A percentile compares a stretch with the other conserved stretches of the same genome.
Conservation (phyloP, 805 yeast genomes). For the Candida broadrunensis region DNA sequence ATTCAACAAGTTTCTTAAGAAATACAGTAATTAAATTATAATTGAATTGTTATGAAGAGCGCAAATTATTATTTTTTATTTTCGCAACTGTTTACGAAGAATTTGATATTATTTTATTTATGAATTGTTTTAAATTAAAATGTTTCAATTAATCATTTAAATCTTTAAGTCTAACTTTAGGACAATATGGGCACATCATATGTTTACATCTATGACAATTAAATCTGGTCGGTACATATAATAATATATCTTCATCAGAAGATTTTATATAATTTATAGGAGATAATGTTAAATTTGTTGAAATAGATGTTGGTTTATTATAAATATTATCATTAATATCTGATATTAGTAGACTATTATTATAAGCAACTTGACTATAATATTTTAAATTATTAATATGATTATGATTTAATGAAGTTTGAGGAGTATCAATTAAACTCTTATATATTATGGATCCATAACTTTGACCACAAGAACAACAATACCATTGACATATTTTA, state of each 20-base stretch:
- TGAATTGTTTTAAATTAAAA: too few relatives aligned
- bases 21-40: too few relatives aligned
- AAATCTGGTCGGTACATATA: constrained; percentile 30
- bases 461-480: constrained; percentile 39
- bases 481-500: constrained; percentile 40
- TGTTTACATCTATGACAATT: constrained; percentile 37
- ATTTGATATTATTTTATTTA: too few relatives aligned
- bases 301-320: too few relatives aligned
- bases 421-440: constrained; percentile 1
- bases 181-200: constrained; percentile 44
- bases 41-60: too few relatives aligned
- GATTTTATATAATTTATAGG: too few relatives aligned
- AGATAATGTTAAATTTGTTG: too few relatives aligned
- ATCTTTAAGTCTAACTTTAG: constrained; percentile 31
- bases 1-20: too few relatives aligned
- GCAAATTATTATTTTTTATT: too few relatives aligned
- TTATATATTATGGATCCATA: constrained; percentile 30
- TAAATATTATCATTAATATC: too few relatives aligned
- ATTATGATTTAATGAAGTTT: neutral
- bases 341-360: constrained; percentile 1
- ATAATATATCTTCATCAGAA: constrained; percentile 15
- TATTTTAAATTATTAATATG: constrained; percentile 17
- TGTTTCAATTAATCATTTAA: constrained; percentile 12
- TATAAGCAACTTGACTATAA: constrained; percentile 22
- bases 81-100: too few relatives aligned